These are phyloP conservation scores for Penicillium verrucosum DNA, from an alignment of 2,329 filamentous ascomycete genomes.

Conservation along the genomic window DNA sequence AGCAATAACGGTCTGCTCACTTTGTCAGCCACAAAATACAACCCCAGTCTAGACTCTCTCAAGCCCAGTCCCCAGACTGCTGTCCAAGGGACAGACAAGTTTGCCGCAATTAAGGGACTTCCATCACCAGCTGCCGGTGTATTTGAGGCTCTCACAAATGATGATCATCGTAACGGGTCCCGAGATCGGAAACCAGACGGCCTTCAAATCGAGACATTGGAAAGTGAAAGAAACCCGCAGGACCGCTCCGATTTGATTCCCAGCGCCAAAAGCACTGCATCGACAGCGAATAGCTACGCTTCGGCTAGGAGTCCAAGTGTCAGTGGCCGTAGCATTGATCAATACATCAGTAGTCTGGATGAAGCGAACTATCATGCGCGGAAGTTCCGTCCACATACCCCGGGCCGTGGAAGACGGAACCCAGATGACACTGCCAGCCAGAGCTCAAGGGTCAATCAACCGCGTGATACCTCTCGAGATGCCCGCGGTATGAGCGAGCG, in stretches of 20 bases:
- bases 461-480: conserved; percentile 64
- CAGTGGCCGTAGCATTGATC: conserved; percentile 67
- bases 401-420: conserved; percentile 52
- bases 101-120: conserved; percentile 55
- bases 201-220: conserved; percentile 61
- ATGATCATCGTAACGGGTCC: conserved; percentile 58
- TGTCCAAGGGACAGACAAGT: conserved; percentile 63
- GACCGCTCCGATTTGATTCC: conserved; percentile 55
- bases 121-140: conserved; percentile 67
- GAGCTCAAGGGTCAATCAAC: conserved; percentile 48
- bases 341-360: conserved; percentile 83
- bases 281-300: conserved; percentile 47
- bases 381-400: conserved; percentile 46
- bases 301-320: conserved; percentile 55
- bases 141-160: conserved; percentile 61
- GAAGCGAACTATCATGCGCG: conserved; percentile 64
- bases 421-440: conserved; percentile 46
- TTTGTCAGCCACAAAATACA: conserved; percentile 46
- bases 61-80: conserved; percentile 58
- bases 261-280: conserved; percentile 35
- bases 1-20: conserved; percentile 37
- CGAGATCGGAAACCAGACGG: conserved; percentile 75
- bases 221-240: conserved; percentile 53
- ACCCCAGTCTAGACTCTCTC: conserved; percentile 38
- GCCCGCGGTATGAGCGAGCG: conserved; percentile 62